Conservation (phyloP, 371 early-diverging fungal species). For the Lichtheimia corymbifera region DNA sequence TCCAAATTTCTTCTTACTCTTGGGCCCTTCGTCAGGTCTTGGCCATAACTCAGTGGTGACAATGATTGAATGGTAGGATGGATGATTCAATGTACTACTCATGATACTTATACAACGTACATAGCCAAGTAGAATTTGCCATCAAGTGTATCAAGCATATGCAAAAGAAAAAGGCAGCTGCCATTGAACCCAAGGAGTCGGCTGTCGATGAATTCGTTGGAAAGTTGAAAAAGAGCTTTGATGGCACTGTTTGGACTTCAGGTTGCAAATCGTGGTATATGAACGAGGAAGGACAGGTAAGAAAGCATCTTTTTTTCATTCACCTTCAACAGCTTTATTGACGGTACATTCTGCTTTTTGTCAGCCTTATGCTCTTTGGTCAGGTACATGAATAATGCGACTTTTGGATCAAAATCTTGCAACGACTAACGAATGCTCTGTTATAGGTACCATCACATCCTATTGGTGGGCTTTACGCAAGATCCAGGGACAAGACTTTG, state of each 20-base stretch:
- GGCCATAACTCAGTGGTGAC: constrained; percentile 31
- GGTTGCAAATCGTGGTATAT: constrained; percentile 31
- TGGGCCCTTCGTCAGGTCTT: constrained; percentile 48
- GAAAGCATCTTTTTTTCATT: background rate
- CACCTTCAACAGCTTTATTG: background rate
- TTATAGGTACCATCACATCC: constrained; percentile 7
- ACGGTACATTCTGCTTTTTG: background rate
- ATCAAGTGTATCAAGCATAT: constrained; percentile 21
- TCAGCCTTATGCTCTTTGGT: constrained; percentile 23
- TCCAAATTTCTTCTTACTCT: constrained; percentile 46
- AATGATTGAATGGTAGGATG: constrained; percentile 35
- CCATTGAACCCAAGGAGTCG: constrained; percentile 22
- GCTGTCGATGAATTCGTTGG: constrained; percentile 22
- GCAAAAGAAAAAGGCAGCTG: constrained; percentile 8
- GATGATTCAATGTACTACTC: background rate
- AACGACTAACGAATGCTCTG: too few species aligned
- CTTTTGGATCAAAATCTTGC: too few species aligned
- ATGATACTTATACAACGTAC: background rate
- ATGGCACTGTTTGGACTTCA: constrained; percentile 27
- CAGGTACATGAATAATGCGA: background rate
- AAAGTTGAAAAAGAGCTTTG: constrained; percentile 16
- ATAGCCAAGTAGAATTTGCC: constrained; percentile 28
- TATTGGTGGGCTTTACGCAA: constrained; percentile 19
- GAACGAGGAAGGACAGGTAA: constrained; percentile 25
- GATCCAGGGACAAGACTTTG: too few species aligned